Conservation (phyloP, 306 rosid species). For the Prunus mongolica region DNA sequence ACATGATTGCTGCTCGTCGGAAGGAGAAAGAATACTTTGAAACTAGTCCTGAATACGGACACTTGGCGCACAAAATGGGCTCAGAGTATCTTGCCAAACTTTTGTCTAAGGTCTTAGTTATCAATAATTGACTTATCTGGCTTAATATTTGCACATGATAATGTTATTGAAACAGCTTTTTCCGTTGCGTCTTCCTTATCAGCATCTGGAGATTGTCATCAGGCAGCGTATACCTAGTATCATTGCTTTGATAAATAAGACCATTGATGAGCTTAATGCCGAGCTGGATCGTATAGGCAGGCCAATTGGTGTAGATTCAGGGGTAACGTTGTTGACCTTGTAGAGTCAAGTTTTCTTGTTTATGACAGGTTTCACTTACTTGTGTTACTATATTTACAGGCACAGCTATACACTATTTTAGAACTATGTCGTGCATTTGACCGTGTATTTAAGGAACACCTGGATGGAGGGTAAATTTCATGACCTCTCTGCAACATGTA, state of each 20-base stretch:
- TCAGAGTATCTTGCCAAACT: conserved; percentile 97
- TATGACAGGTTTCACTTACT: conserved; percentile 5
- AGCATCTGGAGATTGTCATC: conserved; percentile 97
- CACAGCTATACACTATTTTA: conserved; percentile 90
- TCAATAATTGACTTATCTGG: conserved; percentile 4
- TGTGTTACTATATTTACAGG: conserved; percentile 45
- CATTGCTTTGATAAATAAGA: conserved; percentile 85
- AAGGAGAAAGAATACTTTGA: conserved; percentile 94
- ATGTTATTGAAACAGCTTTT: conserved; percentile 15
- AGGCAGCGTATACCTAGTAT: conserved; percentile 98
- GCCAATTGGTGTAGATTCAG: conserved; percentile 89
- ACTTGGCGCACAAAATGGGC: conserved; percentile 95
- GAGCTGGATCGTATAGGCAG: conserved; percentile 98
- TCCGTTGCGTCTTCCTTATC: conserved; percentile 25
- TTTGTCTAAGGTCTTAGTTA: conserved; percentile 68
- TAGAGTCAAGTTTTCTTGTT: conserved; percentile 13
- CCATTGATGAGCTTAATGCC: conserved; percentile 89
- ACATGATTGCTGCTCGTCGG: conserved; percentile 88
- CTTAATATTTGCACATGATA: background rate
- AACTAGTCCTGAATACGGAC: conserved; percentile 97
- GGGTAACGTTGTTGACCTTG: conserved; percentile 55
- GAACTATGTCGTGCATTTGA: conserved; percentile 99
- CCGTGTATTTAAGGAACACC: conserved; percentile 91
- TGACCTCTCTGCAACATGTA: conserved; percentile 11
- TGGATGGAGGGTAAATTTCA: conserved; percentile 91